phyloP scores from a whole-genome alignment of 108 stramenopile genomes.

The Nitzschia putrida region DNA sequence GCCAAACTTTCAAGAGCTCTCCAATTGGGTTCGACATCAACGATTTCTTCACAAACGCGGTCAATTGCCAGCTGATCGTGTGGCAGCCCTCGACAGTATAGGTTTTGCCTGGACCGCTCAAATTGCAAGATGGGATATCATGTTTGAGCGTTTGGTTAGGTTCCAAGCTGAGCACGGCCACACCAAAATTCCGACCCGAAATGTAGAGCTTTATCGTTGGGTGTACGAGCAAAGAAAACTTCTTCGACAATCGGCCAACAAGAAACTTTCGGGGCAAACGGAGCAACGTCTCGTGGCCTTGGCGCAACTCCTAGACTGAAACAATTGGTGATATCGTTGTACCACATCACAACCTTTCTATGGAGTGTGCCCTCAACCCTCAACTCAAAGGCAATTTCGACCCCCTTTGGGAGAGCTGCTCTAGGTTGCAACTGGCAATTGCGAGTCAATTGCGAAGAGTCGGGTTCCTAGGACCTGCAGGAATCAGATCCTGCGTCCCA shows the following conservation, averaged over 20 bases:
- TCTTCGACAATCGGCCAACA: neutral
- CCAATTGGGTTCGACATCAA: slow-evolving; percentile 34
- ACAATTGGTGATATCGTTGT: neutral
- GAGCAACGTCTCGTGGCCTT: slow-evolving; percentile 11
- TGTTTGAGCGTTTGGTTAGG: slow-evolving; percentile 23
- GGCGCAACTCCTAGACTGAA: slow-evolving; percentile 9
- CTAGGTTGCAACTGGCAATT: no score
- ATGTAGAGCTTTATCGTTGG: slow-evolving; percentile 35
- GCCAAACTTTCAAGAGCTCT: slow-evolving; percentile 19
- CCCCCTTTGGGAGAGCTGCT: no score
- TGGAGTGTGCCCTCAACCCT: no score
- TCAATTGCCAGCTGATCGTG: slow-evolving; percentile 18
- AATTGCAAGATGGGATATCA: slow-evolving; percentile 28
- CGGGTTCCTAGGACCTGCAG: no score
- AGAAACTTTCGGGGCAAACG: neutral
- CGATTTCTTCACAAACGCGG: slow-evolving; percentile 29
- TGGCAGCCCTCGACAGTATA: slow-evolving; percentile 27
- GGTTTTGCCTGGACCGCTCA: slow-evolving; percentile 38
- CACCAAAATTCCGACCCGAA: slow-evolving; percentile 10
- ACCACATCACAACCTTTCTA: no score
- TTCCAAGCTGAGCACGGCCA: slow-evolving; percentile 34
- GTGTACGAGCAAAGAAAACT: slow-evolving; percentile 22
- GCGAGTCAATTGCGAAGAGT: no score
- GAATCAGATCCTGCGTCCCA: no score
- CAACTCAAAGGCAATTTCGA: no score